phyloP scores from a whole-genome alignment of 805 yeast genomes.

The Monosporozyma unispora region DNA sequence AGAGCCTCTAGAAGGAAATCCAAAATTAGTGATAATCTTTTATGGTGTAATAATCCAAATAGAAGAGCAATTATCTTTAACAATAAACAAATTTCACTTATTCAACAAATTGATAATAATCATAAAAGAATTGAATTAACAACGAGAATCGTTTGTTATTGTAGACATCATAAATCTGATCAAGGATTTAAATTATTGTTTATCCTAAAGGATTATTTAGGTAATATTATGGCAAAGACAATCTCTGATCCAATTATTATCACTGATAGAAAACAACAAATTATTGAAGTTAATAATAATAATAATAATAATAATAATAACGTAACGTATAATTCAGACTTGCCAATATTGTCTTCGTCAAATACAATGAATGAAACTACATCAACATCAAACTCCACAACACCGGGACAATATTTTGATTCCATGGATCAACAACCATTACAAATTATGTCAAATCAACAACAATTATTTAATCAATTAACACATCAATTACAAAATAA shows the following conservation, averaged over 20 bases:
- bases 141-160: slow-evolving; percentile 85
- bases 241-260: slow-evolving; percentile 73
- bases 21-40: slow-evolving; percentile 62
- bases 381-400: background rate
- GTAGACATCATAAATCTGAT: slow-evolving; percentile 89
- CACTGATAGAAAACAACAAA: slow-evolving; percentile 73
- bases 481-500: background rate
- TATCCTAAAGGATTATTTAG: slow-evolving; percentile 52
- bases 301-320: too few species aligned
- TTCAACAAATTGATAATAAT: slow-evolving; percentile 3
- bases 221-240: slow-evolving; percentile 61
- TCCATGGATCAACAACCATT: background rate
- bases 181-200: slow-evolving; percentile 72
- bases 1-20: slow-evolving; percentile 88
- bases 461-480: background rate
- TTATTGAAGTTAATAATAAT: background rate
- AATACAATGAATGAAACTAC: background rate
- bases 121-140: slow-evolving; percentile 38
- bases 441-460: background rate
- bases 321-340: too few species aligned
- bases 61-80: slow-evolving; percentile 85
- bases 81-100: slow-evolving; percentile 74
- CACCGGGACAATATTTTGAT: slow-evolving; percentile 1
- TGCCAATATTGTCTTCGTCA: too few species aligned
- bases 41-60: slow-evolving; percentile 67